Base-by-base conservation (phyloP, 164 flowering plant genomes). In the Dillenia suffruticosa region DNA sequence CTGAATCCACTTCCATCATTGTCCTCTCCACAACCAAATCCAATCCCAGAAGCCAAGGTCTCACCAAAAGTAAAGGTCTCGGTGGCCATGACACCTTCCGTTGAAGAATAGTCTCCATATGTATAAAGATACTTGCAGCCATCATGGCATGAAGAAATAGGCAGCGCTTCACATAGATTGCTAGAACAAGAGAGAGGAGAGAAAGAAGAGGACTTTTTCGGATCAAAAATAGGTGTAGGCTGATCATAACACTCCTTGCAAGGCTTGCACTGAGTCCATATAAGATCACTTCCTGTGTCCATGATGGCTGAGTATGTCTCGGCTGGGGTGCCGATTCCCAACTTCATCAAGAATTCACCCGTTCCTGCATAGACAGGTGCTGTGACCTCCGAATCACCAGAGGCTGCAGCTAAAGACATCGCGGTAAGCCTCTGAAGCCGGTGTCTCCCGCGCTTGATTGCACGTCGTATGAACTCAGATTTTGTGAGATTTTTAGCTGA, bases 21-120 rank as follows among this genome's bases (percentile, higher is more conserved):
- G 46, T 82, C 85, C 2, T 61, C 73, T 0, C 96, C 96, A 43
- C 98, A 94, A 1, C 97, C 98, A 54, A 94, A 94, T 46, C 79
- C 92, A 0, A 94, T 56, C 0, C 74, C 62, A 0, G 76, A 73
- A 1, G 84, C 70, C 8, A 90, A 57, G 16, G 66, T 74, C 22
- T 74, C 58, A 14, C 70, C 79, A 53, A 94, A 87, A 2, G 83
- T 71, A 77, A 94, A 87, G 1, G 95, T 87, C 57, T 94, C 97
- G 8, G 70, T 70, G 0, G 78, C 95, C 72, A 94, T 14, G 24
- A 73, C 13, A 0, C 97, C 98, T 64, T 82, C 77, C 0, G 96
- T 83, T 10, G 85, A 72, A 0, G 97, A 90, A 26, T 79, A 75
- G 57, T 94, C 97, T 0, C 96, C 98, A 47, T 94, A 90, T 0